Evolutionary conservation across 148 eudicot species (phyloP).

Genomic region (Bassia scoparia): DNA sequence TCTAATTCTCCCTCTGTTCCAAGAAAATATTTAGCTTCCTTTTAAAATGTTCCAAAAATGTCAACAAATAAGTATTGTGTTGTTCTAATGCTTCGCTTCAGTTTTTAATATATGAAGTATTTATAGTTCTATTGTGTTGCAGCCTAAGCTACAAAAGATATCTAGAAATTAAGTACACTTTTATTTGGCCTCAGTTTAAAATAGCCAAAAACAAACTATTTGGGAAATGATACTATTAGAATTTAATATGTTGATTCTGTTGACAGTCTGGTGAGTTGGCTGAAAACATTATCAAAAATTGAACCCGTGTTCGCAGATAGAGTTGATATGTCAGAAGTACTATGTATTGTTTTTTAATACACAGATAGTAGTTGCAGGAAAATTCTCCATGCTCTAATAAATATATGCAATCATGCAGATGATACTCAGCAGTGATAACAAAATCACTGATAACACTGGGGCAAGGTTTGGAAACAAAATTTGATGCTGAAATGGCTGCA

Average conservation of each 20-base stretch:
- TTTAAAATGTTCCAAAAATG: not conserved
- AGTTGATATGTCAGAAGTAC: constrained; percentile 94
- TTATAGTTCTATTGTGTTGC: not conserved
- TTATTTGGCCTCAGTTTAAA: not conserved
- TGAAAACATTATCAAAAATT: constrained; percentile 80
- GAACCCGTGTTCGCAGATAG: constrained; percentile 62
- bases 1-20: not conserved
- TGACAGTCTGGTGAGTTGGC: constrained; percentile 93
- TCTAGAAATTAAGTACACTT: not conserved
- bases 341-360: constrained; percentile 43
- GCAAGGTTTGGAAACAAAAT: constrained; percentile 87
- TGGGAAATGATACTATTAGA: not conserved
- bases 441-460: constrained; percentile 87
- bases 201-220: not conserved
- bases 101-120: not conserved
- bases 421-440: constrained; percentile 93
- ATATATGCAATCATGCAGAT: constrained; percentile 42
- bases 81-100: not conserved
- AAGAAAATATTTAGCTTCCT: not conserved
- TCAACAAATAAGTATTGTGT: not conserved
- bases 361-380: not conserved
- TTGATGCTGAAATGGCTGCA: constrained; percentile 97
- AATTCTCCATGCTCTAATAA: constrained; percentile 3
- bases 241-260: constrained; percentile 14
- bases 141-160: not conserved